Evolutionary conservation across 2,329 filamentous ascomycete species (phyloP).

Genomic region (Annulohypoxylon truncatum): DNA sequence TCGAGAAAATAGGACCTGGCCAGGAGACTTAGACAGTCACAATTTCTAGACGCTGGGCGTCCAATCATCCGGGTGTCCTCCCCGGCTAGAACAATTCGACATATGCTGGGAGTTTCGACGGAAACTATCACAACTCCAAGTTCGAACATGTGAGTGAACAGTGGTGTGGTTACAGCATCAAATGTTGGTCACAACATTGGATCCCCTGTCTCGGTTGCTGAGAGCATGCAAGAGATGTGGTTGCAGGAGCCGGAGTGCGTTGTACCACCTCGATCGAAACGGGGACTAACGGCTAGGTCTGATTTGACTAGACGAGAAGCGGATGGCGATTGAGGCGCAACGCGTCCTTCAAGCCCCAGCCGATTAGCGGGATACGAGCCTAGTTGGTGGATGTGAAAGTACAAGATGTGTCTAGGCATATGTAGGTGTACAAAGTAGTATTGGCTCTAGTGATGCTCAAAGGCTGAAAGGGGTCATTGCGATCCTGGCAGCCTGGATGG

Average conservation of each 20-base stretch:
- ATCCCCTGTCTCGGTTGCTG: conserved; percentile 39
- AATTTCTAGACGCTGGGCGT: conserved; percentile 32
- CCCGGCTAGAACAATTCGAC: conserved; percentile 32
- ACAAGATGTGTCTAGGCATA: background rate
- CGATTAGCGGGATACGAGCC: conserved; percentile 28
- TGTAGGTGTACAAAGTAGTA: conserved; percentile 6
- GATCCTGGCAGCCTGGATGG: background rate
- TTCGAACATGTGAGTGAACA: conserved; percentile 34
- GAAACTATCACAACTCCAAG: conserved; percentile 18
- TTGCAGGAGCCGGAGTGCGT: conserved; percentile 39
- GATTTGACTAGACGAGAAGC: conserved; percentile 35
- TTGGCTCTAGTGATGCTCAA: conserved; percentile 13
- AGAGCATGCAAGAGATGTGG: conserved; percentile 38
- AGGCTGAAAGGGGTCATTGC: background rate
- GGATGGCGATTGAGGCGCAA: conserved; percentile 39
- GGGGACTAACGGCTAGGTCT: conserved; percentile 31
- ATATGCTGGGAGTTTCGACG: conserved; percentile 18
- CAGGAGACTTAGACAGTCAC: conserved; percentile 23
- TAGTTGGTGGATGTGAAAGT: conserved; percentile 11
- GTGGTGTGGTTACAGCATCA: conserved; percentile 40
- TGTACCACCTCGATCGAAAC: conserved; percentile 41
- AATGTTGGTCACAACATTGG: conserved; percentile 40
- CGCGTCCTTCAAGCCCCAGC: conserved; percentile 36
- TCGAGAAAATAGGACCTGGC: conserved; percentile 28
- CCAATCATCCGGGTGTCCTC: conserved; percentile 40